These are phyloP conservation scores for Xylaria cubensis DNA, from an alignment of 495 filamentous ascomycete genomes.

Conservation along the genomic window DNA sequence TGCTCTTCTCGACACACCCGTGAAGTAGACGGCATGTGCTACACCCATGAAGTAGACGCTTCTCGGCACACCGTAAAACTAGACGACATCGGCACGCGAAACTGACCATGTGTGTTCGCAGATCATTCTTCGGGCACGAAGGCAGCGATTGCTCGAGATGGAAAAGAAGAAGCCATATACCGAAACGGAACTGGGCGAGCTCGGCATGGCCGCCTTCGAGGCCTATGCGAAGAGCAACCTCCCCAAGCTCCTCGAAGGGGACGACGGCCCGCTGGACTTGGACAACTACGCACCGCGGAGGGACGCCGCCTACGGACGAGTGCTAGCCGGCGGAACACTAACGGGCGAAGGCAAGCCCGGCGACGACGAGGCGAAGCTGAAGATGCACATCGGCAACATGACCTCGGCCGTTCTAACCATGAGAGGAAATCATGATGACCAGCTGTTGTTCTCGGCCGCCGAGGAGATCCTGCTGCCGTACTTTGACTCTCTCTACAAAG, in stretches of 20 bases:
- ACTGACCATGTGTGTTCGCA: constrained; percentile 15
- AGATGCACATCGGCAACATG: constrained; percentile 90
- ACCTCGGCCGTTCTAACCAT: constrained; percentile 66
- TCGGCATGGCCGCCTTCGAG: constrained; percentile 68
- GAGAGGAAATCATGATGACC: constrained; percentile 40
- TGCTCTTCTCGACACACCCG: too few species aligned
- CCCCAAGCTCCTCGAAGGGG: constrained; percentile 60
- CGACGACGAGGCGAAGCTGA: constrained; percentile 83
- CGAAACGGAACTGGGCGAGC: constrained; percentile 53
- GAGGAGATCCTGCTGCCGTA: constrained; percentile 82
- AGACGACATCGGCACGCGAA: constrained; percentile 45
- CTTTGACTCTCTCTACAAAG: constrained; percentile 77
- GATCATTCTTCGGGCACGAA: constrained; percentile 84
- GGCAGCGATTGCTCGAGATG: constrained; percentile 75
- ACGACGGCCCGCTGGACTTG: constrained; percentile 47
- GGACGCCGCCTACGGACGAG: constrained; percentile 66
- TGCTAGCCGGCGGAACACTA: constrained; percentile 68
- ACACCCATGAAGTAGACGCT: too few species aligned
- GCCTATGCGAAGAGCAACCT: constrained; percentile 81
- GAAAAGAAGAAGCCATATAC: constrained; percentile 54
- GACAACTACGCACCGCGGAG: constrained; percentile 62
- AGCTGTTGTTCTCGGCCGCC: constrained; percentile 49
- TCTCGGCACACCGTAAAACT: constrained; percentile 42
- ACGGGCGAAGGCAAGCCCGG: constrained; percentile 64
- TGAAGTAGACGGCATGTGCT: too few species aligned